Evolutionary conservation across 2,329 filamentous ascomycete species (phyloP).

Genomic region (Didymella pinodella): DNA sequence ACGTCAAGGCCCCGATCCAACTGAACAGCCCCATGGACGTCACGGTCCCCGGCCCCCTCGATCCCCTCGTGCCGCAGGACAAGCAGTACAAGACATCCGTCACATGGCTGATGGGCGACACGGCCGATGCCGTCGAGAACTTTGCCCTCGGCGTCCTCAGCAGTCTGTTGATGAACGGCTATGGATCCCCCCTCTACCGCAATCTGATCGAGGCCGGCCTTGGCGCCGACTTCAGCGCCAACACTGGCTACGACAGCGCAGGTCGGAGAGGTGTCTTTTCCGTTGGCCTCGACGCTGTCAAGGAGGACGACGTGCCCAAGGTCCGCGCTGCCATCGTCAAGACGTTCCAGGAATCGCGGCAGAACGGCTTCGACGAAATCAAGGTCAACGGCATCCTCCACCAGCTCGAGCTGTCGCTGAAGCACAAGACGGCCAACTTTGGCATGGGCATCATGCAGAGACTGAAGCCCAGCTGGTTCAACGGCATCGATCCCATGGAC

Average conservation of each 20-base stretch:
- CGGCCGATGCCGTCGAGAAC: slow-evolving; percentile 82
- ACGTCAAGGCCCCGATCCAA: slow-evolving; percentile 78
- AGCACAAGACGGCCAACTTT: slow-evolving; percentile 96
- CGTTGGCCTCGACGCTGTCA: slow-evolving; percentile 88
- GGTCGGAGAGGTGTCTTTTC: slow-evolving; percentile 84
- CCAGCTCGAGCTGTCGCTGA: slow-evolving; percentile 88
- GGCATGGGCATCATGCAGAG: slow-evolving; percentile 90
- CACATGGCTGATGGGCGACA: slow-evolving; percentile 89
- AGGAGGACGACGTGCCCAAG: slow-evolving; percentile 77
- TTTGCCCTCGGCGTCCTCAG: slow-evolving; percentile 86
- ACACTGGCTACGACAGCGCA: slow-evolving; percentile 87
- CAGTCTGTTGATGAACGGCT: slow-evolving; percentile 88
- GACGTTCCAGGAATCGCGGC: slow-evolving; percentile 73
- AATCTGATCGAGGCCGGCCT: slow-evolving; percentile 88
- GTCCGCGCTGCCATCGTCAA: slow-evolving; percentile 77
- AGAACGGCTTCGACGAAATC: slow-evolving; percentile 82
- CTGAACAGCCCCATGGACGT: slow-evolving; percentile 74
- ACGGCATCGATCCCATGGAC: slow-evolving; percentile 90
- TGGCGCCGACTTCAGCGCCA: slow-evolving; percentile 92
- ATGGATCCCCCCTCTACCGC: slow-evolving; percentile 91
- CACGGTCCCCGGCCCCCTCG: slow-evolving; percentile 79
- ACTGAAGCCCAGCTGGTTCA: slow-evolving; percentile 93
- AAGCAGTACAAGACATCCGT: slow-evolving; percentile 94
- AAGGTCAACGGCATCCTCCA: slow-evolving; percentile 96
- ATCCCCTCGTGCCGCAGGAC: slow-evolving; percentile 83